These are phyloP conservation scores for Leucogyrophana mollusca DNA, from an alignment of 768 basidiomycete species.

Conservation along the genomic window DNA sequence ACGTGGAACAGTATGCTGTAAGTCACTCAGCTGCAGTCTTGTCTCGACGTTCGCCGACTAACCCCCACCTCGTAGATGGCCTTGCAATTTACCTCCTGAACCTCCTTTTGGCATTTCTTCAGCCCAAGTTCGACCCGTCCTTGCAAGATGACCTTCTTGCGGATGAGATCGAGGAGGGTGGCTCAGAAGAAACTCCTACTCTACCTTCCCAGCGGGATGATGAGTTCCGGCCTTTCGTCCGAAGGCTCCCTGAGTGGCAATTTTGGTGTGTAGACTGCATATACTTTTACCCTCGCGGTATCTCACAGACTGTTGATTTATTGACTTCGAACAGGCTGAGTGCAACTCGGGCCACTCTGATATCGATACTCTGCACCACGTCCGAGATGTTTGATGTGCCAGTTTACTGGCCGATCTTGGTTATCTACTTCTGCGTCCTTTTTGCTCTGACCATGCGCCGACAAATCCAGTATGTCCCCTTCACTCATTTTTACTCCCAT, in stretches of 20 bases:
- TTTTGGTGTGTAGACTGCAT: constrained; percentile 64
- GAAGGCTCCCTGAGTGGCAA: constrained; percentile 94
- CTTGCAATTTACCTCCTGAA: constrained; percentile 95
- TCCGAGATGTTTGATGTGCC: constrained; percentile 92
- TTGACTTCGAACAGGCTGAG: constrained; percentile 89
- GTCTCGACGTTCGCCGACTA: constrained; percentile 1
- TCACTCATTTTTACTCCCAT: constrained; percentile 1
- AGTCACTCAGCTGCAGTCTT: constrained; percentile 27
- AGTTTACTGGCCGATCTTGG: constrained; percentile 98
- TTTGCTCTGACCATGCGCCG: constrained; percentile 94
- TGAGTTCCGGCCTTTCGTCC: constrained; percentile 96
- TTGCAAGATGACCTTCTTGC: constrained; percentile 90
- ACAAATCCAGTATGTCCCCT: constrained; percentile 87
- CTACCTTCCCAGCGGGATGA: constrained; percentile 79
- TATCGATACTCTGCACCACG: constrained; percentile 79
- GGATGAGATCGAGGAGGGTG: constrained; percentile 94
- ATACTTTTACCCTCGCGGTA: background rate
- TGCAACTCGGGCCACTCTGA: constrained; percentile 81
- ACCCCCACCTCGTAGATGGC: constrained; percentile 53
- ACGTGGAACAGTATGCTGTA: constrained; percentile 60
- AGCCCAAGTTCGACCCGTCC: constrained; percentile 97
- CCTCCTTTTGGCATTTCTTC: constrained; percentile 94
- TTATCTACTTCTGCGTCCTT: constrained; percentile 94
- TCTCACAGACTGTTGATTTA: constrained; percentile 1
- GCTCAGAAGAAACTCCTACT: constrained; percentile 50